Evolutionary conservation across 225 moss, liverwort and hornwort genomes (phyloP).

Genomic region (Marchantia paleacea): DNA sequence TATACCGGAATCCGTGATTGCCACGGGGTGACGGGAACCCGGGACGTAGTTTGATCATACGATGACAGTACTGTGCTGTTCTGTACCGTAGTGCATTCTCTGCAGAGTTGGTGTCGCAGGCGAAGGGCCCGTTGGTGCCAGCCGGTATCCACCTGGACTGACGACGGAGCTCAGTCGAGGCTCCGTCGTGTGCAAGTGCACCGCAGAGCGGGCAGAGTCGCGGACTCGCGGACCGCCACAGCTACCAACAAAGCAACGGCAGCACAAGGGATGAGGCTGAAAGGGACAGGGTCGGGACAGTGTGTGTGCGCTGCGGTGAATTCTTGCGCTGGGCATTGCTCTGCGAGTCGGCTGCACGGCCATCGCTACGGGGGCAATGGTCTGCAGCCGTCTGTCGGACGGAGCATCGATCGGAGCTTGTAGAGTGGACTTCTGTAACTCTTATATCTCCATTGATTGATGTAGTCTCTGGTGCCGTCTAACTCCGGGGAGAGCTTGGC

Average conservation of each 20-base stretch:
- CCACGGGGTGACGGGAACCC: too few species aligned
- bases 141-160: background rate
- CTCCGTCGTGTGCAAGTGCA: background rate
- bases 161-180: background rate
- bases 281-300: background rate
- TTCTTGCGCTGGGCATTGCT: background rate
- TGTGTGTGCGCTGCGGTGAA: background rate
- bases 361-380: too few species aligned
- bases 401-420: background rate
- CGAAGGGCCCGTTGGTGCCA: background rate
- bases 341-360: background rate
- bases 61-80: too few species aligned
- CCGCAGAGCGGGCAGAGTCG: background rate
- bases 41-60: too few species aligned
- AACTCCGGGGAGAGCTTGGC: background rate
- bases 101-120: background rate
- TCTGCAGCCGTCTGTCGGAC: background rate
- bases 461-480: background rate
- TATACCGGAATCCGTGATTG: too few species aligned
- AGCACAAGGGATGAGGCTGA: background rate
- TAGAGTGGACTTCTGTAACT: too few species aligned
- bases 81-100: too few species aligned
- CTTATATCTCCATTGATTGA: background rate
- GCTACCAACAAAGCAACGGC: background rate
- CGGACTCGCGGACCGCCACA: background rate